Evolutionary conservation across 768 basidiomycete genomes (phyloP).

Genomic region (Pleurotus djamor): DNA sequence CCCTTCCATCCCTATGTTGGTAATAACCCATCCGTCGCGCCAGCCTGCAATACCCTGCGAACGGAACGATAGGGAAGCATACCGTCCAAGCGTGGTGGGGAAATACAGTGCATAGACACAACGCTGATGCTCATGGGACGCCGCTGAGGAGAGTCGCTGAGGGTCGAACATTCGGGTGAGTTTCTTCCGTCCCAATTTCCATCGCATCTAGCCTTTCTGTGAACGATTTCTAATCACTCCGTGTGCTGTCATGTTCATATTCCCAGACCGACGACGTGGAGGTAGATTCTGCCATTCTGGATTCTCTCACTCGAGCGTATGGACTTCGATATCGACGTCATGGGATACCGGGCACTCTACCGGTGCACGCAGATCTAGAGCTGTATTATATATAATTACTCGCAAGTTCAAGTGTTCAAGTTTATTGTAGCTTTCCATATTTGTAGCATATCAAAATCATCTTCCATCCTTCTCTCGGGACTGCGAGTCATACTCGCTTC

Average conservation of each 20-base stretch:
- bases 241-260: no score
- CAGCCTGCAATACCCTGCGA: slow-evolving; percentile 11
- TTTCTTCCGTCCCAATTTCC: background rate
- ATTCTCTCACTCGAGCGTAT: background rate
- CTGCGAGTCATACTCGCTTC: no score
- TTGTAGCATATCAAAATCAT: background rate
- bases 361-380: no score
- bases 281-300: background rate
- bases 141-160: slow-evolving; percentile 25
- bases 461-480: no score
- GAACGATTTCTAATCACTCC: no score
- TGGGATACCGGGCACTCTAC: no score
- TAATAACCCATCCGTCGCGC: background rate
- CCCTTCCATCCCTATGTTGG: background rate
- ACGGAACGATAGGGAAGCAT: slow-evolving; percentile 5
- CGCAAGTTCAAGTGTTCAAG: background rate
- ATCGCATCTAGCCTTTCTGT: no score
- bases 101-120: slow-evolving; percentile 30
- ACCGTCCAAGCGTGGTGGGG: slow-evolving; percentile 11
- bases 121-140: slow-evolving; percentile 37
- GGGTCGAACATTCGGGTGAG: slow-evolving; percentile 27
- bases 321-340: no score
- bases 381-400: no score
- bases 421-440: background rate
- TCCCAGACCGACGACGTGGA: background rate